These are phyloP conservation scores for Rhizomucor pusillus DNA, from an alignment of 371 early-diverging fungal genomes.

Conservation along the genomic window DNA sequence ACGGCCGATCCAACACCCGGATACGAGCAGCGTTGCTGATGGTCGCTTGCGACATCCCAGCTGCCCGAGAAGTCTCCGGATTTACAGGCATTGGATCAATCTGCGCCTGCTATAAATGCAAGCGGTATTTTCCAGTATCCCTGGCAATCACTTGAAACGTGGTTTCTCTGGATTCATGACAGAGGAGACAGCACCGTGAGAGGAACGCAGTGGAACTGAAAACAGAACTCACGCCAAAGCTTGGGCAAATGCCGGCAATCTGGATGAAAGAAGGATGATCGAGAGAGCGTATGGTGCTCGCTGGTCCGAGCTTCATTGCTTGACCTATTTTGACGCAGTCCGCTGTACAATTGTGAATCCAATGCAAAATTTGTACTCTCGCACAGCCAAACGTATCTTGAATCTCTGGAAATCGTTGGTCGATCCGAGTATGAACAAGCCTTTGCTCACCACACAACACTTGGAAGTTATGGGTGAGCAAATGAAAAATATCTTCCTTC, in stretches of 20 bases:
- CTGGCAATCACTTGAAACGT: background rate
- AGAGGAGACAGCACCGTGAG: background rate
- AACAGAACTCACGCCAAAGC: background rate
- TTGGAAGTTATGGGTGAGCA: too few species aligned
- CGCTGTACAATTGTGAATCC: background rate
- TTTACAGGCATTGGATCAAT: background rate
- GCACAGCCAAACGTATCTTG: background rate
- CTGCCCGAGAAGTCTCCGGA: background rate
- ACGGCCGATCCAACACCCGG: background rate
- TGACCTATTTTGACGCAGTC: background rate
- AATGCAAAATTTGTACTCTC: background rate
- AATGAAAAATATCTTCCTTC: too few species aligned
- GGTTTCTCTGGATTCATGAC: background rate
- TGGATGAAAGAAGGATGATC: background rate
- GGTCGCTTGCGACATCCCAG: background rate
- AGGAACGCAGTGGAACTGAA: background rate
- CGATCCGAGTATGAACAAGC: too few species aligned
- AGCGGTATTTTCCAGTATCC: background rate
- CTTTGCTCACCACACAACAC: too few species aligned
- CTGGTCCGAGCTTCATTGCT: background rate
- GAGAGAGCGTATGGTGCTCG: background rate
- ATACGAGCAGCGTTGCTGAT: conserved; percentile 1
- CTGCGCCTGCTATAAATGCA: conserved; percentile 1
- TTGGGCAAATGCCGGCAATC: background rate
- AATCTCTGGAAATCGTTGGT: too few species aligned